Evolutionary conservation across 257 asterid species (phyloP), one percentile per base, ranked within the genome.

Genomic region (Ajuga chamaepitys): DNA sequence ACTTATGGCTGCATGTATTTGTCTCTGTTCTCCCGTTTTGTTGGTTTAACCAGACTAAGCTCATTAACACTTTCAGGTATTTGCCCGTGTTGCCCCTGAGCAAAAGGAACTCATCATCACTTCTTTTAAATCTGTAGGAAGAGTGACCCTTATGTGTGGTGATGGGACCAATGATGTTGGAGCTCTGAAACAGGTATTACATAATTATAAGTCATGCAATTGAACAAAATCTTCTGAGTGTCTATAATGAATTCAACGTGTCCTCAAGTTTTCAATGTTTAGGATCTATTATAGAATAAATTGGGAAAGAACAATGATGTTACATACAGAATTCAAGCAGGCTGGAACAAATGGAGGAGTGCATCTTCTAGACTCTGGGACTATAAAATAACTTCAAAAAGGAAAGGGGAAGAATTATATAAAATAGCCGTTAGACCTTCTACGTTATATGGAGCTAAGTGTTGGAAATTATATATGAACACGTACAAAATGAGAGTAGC

Each of bases 101-200:
- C 99, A 94, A 70, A 94, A 94, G 80, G 99, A 94, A 77, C 97
- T 89, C 69, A 94, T 94, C 63, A 81, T 94, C 79, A 94, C 97
- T 67, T 86, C 99, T 56, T 94, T 90, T 76, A 90, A 82, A 58
- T 84, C 95, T 1, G 99, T 94, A 75, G 99, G 99, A 71, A 90
- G 99, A 80, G 83, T 88, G 61, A 77, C 99, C 28, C 77, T 94
- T 72, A 94, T 89, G 99, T 94, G 99, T 53, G 99, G 99, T 66
- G 99, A 94, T 82, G 99, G 99, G 54, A 94, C 99, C 52, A 94
- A 94, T 67, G 99, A 94, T 75, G 99, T 90, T 68, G 99, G 99
- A 61, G 99, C 99, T 35, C 78, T 94, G 78, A 94, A 94, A 78
- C 99, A 94, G 99, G 99, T 94, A 81, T 61, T 50, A 17, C 4